A percentile compares a stretch with the other conserved stretches of the same genome.
Evolutionary conservation across 192 early-diverging fungal species (phyloP).

Genomic region (Coemansia sp.): DNA sequence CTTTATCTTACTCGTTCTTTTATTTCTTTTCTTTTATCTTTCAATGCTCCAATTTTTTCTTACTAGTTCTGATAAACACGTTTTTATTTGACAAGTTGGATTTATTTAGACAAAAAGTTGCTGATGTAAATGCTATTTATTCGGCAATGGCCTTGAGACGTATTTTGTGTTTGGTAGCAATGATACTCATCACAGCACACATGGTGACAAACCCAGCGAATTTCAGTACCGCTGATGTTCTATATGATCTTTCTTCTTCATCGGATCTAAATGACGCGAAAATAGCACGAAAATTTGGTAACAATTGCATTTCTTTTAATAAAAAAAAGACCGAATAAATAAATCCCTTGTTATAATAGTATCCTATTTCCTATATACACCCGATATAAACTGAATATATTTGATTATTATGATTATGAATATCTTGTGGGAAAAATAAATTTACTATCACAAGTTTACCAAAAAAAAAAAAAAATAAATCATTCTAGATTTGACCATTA

Average conservation of each 20-base stretch:
- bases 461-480: too few relatives aligned
- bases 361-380: too few relatives aligned
- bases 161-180: slow-evolving; percentile 35
- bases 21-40: neutral
- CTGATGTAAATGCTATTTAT: neutral
- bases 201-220: slow-evolving; percentile 47
- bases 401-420: too few relatives aligned
- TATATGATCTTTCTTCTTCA: slow-evolving; percentile 48
- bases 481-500: slow-evolving; percentile 7
- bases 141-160: slow-evolving; percentile 1
- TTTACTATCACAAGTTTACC: too few relatives aligned
- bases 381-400: too few relatives aligned
- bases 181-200: slow-evolving; percentile 47
- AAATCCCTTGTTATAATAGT: too few relatives aligned
- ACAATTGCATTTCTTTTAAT: slow-evolving; percentile 18
- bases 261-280: slow-evolving; percentile 52
- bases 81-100: too few relatives aligned
- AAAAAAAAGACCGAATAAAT: too few relatives aligned
- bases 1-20: neutral
- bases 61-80: too few relatives aligned
- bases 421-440: too few relatives aligned
- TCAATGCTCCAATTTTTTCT: neutral
- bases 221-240: slow-evolving; percentile 40
- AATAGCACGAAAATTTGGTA: slow-evolving; percentile 55
- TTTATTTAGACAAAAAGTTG: neutral